Conservation (phyloP, 306 rosid genomes). For the Albizia julibrissin region DNA sequence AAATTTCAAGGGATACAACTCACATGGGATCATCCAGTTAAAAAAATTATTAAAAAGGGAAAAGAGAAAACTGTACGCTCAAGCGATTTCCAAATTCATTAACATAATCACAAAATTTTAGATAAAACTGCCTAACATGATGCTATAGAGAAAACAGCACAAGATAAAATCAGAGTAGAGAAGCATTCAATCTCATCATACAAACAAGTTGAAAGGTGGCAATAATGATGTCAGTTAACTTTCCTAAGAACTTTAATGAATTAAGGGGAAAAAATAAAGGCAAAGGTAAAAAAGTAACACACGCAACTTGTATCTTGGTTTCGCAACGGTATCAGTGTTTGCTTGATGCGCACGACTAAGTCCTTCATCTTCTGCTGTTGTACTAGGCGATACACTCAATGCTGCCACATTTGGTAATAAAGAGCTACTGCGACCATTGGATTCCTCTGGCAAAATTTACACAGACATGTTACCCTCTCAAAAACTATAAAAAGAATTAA, state of each 20-base stretch:
- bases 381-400: constrained; percentile 1
- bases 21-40: background rate
- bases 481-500: background rate
- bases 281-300: background rate
- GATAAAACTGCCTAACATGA: background rate
- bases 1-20: background rate
- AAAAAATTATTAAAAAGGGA: background rate
- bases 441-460: constrained; percentile 40
- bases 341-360: constrained; percentile 18
- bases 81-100: background rate
- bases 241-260: background rate
- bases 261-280: background rate
- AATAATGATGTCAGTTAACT: background rate
- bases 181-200: constrained; percentile 9
- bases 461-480: constrained; percentile 2
- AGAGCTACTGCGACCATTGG: constrained; percentile 25
- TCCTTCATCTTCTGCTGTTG: constrained; percentile 36
- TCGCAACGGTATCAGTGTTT: constrained; percentile 21
- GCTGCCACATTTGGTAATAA: constrained; percentile 19
- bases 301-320: constrained; percentile 60
- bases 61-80: constrained; percentile 13
- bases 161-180: background rate
- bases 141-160: background rate
- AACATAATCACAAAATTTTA: background rate
- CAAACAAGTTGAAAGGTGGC: constrained; percentile 9